A percentile compares a stretch with the other conserved stretches of the same genome.
These are phyloP conservation scores for Candida tibetensis DNA, from an alignment of 805 yeast genomes.

Conservation along the genomic window DNA sequence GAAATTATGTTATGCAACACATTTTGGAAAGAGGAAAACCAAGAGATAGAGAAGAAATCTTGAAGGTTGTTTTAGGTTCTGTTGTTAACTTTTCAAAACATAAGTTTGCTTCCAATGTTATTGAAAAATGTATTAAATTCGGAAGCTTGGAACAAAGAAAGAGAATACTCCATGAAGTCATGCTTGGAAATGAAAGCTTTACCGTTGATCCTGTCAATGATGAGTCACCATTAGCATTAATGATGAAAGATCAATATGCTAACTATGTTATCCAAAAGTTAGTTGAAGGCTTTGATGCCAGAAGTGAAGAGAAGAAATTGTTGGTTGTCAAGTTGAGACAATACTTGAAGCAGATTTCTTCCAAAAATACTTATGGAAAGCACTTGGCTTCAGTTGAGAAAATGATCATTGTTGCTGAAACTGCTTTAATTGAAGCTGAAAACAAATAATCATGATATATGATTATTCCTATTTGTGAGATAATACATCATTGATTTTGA, in stretches of 20 bases:
- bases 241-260: slow-evolving; percentile 98
- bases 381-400: slow-evolving; percentile 82
- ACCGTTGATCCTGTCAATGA: slow-evolving; percentile 52
- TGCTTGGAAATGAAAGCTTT: slow-evolving; percentile 49
- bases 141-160: slow-evolving; percentile 65
- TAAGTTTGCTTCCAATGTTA: slow-evolving; percentile 96
- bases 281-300: slow-evolving; percentile 69
- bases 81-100: slow-evolving; percentile 88
- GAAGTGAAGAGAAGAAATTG: slow-evolving; percentile 61
- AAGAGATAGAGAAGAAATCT: slow-evolving; percentile 58
- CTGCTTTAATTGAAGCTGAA: slow-evolving; percentile 42
- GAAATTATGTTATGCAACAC: slow-evolving; percentile 96
- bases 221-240: slow-evolving; percentile 69
- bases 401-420: slow-evolving; percentile 55
- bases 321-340: slow-evolving; percentile 76
- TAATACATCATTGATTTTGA: too few species aligned
- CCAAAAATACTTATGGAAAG: slow-evolving; percentile 68
- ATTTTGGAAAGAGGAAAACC: slow-evolving; percentile 79
- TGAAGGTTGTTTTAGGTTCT: slow-evolving; percentile 64
- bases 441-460: slow-evolving; percentile 17
- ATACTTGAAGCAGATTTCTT: slow-evolving; percentile 68
- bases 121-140: slow-evolving; percentile 83
- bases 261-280: slow-evolving; percentile 95
- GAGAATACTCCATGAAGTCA: slow-evolving; percentile 62
- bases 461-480: too few species aligned